Evolutionary conservation across 2,329 filamentous ascomycete genomes (phyloP).

Genomic region (Pseudocercospora fijiensis): DNA sequence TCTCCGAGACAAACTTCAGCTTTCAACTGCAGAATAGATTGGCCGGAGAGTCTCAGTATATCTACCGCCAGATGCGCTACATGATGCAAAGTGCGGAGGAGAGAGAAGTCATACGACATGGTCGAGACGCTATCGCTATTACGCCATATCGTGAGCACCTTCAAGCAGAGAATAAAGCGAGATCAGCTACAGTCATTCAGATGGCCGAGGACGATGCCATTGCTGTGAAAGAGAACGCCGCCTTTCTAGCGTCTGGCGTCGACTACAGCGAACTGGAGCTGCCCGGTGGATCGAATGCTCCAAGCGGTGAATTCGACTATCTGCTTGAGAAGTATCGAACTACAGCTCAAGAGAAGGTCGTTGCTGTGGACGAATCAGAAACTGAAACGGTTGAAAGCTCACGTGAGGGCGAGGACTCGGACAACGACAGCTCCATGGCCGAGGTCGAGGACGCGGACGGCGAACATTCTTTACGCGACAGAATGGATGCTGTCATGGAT

Average conservation of each 20-base stretch:
- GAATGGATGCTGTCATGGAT: constrained; percentile 56
- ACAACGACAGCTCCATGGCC: constrained; percentile 36
- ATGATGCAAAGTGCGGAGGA: constrained; percentile 25
- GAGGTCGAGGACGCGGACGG: constrained; percentile 53
- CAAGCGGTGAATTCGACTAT: constrained; percentile 30
- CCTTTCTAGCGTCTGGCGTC: constrained; percentile 21
- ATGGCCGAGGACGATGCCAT: constrained; percentile 16
- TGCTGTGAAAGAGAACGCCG: constrained; percentile 34
- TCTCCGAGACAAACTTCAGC: constrained; percentile 26
- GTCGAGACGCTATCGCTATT: constrained; percentile 31
- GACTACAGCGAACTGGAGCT: constrained; percentile 16
- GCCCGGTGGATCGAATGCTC: constrained; percentile 13
- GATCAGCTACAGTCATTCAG: constrained; percentile 38
- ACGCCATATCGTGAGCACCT: constrained; percentile 35
- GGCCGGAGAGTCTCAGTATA: constrained; percentile 30
- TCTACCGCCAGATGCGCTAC: constrained; percentile 32
- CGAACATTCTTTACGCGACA: constrained; percentile 35
- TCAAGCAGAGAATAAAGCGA: constrained; percentile 19
- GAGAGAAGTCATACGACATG: constrained; percentile 24
- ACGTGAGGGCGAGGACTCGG: constrained; percentile 31
- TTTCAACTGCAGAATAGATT: constrained; percentile 23
- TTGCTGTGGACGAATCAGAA: constrained; percentile 22
- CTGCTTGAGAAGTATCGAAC: constrained; percentile 29
- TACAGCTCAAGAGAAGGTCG: constrained; percentile 40
- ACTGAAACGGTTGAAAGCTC: constrained; percentile 18